Evolutionary conservation across 192 early-diverging fungal species (phyloP), one percentile per base, ranked within the genome.

Genomic region (Phycomyces nitens): DNA sequence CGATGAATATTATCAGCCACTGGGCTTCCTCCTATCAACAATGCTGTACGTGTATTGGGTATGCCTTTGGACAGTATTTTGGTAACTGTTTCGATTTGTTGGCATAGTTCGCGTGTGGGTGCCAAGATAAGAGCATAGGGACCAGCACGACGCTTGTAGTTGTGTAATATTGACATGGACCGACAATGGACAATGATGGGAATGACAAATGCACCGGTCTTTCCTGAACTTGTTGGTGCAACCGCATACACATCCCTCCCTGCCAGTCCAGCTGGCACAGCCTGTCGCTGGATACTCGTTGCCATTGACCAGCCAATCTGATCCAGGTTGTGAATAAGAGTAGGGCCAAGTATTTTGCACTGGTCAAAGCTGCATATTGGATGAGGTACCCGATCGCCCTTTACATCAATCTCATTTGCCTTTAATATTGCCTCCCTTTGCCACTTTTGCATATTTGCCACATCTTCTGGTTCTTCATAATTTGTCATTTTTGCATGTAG

Each of bases 261-360:
- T 11, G 57, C 62, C 22, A 84, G 44, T 15, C 69, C 75, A 39
- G 69, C 70, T 5, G 86, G 83, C 34, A 88, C 77, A 5, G 86
- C 84, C 40, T 82, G 82, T 56, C 82, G 73, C 53, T 88, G 86
- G 34, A 88, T 85, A 11, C 79, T 73, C 0, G 86, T 84, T 0
- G 86, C 20, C 69, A 71, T 42, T 74, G 22, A 15, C 57, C 74
- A 78, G 24, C 72, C 75, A 47, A 84, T 50, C 39, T 72, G 74
- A n/a, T 74, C 70, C 2, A 82, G 64, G 0, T 65, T 57, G 16
- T 21, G 11, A 20, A 51, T 50, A 0, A 69, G 42, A 4, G 24
- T 43, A 14, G 53, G 20, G 4, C 68, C 60, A 0, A 69, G 44
- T 14, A 38, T 20, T 3, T 53, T 22, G 60, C 78, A 80, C 23